These are phyloP conservation scores for Eucalyptus melliodora DNA, from an alignment of 345 rosid species.

Conservation along the genomic window DNA sequence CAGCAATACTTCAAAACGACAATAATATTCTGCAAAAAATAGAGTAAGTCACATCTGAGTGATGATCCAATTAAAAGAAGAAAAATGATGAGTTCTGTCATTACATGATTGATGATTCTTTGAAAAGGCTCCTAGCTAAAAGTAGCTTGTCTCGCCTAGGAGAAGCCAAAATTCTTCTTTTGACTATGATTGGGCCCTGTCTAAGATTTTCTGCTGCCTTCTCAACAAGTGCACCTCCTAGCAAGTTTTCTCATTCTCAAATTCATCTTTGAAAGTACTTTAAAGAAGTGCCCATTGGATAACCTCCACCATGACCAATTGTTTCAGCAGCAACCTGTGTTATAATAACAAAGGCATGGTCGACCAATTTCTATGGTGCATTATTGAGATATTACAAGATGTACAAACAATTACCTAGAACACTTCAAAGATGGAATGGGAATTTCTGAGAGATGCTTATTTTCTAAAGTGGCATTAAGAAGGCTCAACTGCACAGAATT, in stretches of 20 bases:
- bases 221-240: slow-evolving; percentile 77
- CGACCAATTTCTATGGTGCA: neutral
- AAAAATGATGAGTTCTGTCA: neutral
- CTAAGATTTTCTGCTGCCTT: slow-evolving; percentile 89
- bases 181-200: neutral
- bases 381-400: neutral
- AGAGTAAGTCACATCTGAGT: neutral
- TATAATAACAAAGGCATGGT: neutral
- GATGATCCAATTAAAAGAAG: neutral
- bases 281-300: slow-evolving; percentile 88
- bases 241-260: slow-evolving; percentile 66
- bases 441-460: slow-evolving; percentile 70
- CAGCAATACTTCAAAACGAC: slow-evolving; percentile 86
- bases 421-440: slow-evolving; percentile 17
- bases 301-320: slow-evolving; percentile 92
- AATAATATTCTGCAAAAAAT: slow-evolving; percentile 61
- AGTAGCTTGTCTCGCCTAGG: too few species aligned
- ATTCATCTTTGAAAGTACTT: slow-evolving; percentile 69
- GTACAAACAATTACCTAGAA: neutral
- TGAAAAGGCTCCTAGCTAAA: too few species aligned
- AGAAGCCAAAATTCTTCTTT: too few species aligned
- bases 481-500: slow-evolving; percentile 82
- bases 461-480: slow-evolving; percentile 67
- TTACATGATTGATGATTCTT: slow-evolving; percentile 84
- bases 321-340: slow-evolving; percentile 60